Evolutionary conservation across 768 basidiomycete species (phyloP), one percentile per base, ranked within the genome.

Genomic region (Brasilioporus rufonigricans): DNA sequence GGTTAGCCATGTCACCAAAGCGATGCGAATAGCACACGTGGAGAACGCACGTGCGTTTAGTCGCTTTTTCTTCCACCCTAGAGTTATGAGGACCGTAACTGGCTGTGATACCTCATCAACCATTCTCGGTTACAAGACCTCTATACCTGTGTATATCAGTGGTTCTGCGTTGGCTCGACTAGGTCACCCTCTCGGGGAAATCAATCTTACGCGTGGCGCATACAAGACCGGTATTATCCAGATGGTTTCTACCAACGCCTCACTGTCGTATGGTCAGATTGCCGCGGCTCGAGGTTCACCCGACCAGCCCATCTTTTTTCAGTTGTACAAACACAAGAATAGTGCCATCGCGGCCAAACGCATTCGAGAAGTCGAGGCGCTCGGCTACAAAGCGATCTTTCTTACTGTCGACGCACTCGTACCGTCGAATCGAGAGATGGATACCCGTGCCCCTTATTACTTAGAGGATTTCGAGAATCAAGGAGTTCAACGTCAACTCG

Each of bases 351-450:
- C 92, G 2, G 85, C 83, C 64, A 76, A 79, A 57, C 81, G 90
- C 27, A 79, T 97, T 16, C 77, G 79, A 44, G 84, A 89, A 47
- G 81, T 92, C 21, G 87, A 88, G 54, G 66, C 70, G 29, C 71
- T 90, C 4, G 91, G 92, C 0, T 95, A 89, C 71, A 91, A 87
- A 45, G 93, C 90, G 1, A 89, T 98, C 55, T 92, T 92, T 68
- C 76, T 98, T 51, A 97, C 94, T 2, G 93, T 96, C 3, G 94
- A 98, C 71, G 89, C 91, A 0, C 77, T 91, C n/a, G 83, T 88
- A 38, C 77, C 86, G 2, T 87, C 90, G 10, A 93, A 93, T 61
- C 80, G 93, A 44, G 91, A 93, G 69, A 73, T 78, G 52, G 91
- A 93, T 62, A 82, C 83, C 39, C 79, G 82, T 51, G 81, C 78